Evolutionary conservation across 1,139 yeast species (phyloP).

Genomic region (Geotrichum fermentans): DNA sequence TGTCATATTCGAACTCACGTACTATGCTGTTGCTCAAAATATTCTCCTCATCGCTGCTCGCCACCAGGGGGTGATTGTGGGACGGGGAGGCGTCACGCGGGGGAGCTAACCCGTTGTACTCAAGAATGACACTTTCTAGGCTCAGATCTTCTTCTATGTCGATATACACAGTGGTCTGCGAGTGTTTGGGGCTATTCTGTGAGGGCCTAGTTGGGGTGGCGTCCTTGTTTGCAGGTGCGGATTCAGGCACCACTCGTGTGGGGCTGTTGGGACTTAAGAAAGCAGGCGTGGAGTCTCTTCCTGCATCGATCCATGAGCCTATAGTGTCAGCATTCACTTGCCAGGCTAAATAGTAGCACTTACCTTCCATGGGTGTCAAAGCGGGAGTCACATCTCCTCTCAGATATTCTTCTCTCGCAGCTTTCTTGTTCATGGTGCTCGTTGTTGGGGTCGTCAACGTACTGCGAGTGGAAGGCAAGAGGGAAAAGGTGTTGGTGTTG

Average conservation of each 20-base stretch:
- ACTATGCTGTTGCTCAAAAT: neutral
- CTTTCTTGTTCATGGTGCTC: slow-evolving; percentile 1
- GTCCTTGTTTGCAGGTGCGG: no score
- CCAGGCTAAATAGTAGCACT: neutral
- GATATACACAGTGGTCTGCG: slow-evolving; percentile 5
- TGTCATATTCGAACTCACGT: neutral
- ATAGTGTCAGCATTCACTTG: neutral
- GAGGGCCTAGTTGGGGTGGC: no score
- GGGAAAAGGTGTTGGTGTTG: neutral
- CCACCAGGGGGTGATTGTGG: neutral
- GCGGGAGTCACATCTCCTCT: neutral
- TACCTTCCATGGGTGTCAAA: slow-evolving; percentile 4
- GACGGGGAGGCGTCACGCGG: neutral
- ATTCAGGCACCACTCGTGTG: neutral
- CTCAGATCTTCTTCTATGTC: slow-evolving; percentile 12
- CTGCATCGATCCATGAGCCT: slow-evolving; percentile 10
- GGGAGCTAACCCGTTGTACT: slow-evolving; percentile 9
- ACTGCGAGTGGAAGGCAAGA: neutral
- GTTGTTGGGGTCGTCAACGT: neutral
- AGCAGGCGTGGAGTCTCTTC: neutral
- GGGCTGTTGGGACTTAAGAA: slow-evolving; percentile 1
- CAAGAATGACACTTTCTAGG: slow-evolving; percentile 8
- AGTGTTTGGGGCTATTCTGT: neutral
- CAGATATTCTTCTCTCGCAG: slow-evolving; percentile 4
- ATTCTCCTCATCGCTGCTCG: slow-evolving; percentile 2